Base-by-base conservation (phyloP, 352 stramenopile species). In the Pythium biforme region DNA sequence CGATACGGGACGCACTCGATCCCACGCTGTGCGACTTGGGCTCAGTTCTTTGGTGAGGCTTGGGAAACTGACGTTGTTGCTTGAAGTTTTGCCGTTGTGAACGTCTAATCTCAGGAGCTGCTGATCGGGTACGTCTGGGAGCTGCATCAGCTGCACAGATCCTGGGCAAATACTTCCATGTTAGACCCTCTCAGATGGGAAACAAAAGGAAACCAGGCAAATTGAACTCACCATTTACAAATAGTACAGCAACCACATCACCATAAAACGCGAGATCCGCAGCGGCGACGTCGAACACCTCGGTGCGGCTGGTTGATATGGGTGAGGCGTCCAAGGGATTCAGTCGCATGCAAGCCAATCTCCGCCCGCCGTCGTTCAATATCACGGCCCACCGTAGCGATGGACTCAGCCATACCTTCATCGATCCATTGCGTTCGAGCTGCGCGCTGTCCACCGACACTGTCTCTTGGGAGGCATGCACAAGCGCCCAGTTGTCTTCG, bases 401-500 rank as follows among this genome's bases (percentile, higher is more conserved):
- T 6, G 56, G 34, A 15, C 61, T 68, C 0, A 68, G 23, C 37
- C 46, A 55, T 3, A 58, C 29, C 23, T 57, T 43, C 19, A 47
- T 1, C 4, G 3, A 3, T 4, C 6, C 4, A 34, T 15, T 26
- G 25, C 7, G 0, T 20, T 39, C 23, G 5, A 40, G 6, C 27
- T 10, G 1, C n/a, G 4, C 6, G 17, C 1, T 48, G 39, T n/a
- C 17, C 3, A 41, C 4, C 1, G 40, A 2, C 7, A 66, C 41
- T 1, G 1, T 8, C 19, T 27, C 22, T 15, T 25, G 22, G 4
- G 45, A 29, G 0, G 48, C 43, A 19, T 43, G 46, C 20, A 68
- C 4, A 14, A 68, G 25, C 20, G 25, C 22, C 65, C 61, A 76
- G 22, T 68, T 49, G 23, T 51, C 34, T 0, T 70, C 50, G 12